Base-by-base conservation (phyloP, 2,329 filamentous ascomycete genomes). In the Lecanicillium sp. region DNA sequence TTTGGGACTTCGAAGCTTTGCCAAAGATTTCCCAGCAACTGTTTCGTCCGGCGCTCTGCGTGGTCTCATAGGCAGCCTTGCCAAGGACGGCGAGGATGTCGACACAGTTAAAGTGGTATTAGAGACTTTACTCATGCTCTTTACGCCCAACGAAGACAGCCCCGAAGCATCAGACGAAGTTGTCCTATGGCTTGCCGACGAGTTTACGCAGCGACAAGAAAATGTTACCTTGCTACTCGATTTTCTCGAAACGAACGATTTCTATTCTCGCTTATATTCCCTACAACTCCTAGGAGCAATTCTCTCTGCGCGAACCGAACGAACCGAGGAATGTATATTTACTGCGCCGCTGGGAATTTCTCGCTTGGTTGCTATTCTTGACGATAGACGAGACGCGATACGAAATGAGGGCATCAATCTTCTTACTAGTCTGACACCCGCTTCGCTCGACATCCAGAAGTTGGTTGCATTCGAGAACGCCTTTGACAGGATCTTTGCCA, bases 121-220 rank as follows among this genome's bases (percentile, higher is more conserved):
- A 55, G 93, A 98, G 77, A 98, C 94, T 37, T 72, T 98, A 59
- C 74, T 97, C 63, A 91, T 94, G 83, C 82, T 98, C 33, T 97
- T 97, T 65, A 82, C 68, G 54, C 81, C 81, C 33, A 83, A 83
- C 56, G 73, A 78, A 57, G 72, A 74, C 62, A 94, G 88, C 74
- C 79, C 89, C 26, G 91, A 97, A 75, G 89, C 91, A 46, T 95
- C 91, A 12, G 91, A 97, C 55, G 93, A 98, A 67, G 94, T 98
- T 58, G 86, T 86, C 15, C 73, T 97, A 23, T 98, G 93, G 90
- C 76, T 98, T 51, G 93, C 93, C 46, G 93, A 98, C 68, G 91
- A 97, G 67, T 98, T 98, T 64, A 96, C 93, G 27, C 90, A 95
- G 74, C 84, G 88, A 54, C 90, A 96, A 79, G 91, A 97, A 69